These are phyloP conservation scores for Boletus speciosus DNA, from an alignment of 768 basidiomycete species.

Conservation along the genomic window DNA sequence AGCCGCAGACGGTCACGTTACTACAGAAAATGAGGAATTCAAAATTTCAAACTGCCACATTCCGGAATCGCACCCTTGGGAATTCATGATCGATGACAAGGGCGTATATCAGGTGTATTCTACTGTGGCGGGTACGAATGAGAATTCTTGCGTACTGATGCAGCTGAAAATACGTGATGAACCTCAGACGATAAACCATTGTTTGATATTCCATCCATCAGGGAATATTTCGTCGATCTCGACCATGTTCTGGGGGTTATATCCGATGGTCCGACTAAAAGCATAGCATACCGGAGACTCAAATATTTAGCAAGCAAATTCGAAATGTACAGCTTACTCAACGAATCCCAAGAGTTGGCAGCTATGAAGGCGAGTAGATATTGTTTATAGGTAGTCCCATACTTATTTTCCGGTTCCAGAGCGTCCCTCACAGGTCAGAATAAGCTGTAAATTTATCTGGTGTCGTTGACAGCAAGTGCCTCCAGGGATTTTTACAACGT, in stretches of 20 bases:
- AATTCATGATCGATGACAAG: conserved; percentile 74
- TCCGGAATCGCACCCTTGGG: conserved; percentile 61
- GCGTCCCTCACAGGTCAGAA: conserved; percentile 32
- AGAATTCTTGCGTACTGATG: not conserved
- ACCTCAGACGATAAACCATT: conserved; percentile 49
- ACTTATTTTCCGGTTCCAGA: conserved; percentile 16
- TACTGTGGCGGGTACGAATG: conserved; percentile 6
- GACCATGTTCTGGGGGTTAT: conserved; percentile 90
- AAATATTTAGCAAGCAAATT: conserved; percentile 93
- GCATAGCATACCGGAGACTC: conserved; percentile 87
- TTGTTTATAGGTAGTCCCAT: not conserved
- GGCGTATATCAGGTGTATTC: conserved; percentile 90
- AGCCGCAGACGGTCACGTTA: conserved; percentile 35
- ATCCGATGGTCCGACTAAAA: conserved; percentile 93
- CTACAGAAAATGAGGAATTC: conserved; percentile 49
- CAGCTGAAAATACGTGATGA: not conserved
- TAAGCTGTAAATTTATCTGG: not conserved
- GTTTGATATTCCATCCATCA: conserved; percentile 78
- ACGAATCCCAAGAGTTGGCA: conserved; percentile 90
- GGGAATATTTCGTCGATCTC: conserved; percentile 95
- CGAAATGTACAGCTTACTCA: conserved; percentile 86
- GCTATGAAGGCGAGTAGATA: conserved; percentile 83
- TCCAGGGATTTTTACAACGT: conserved; percentile 97
- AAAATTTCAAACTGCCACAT: conserved; percentile 69
- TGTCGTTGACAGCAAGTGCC: not conserved